phyloP scores from a whole-genome alignment of 768 basidiomycete species.

The Leucosporidium scottii region DNA sequence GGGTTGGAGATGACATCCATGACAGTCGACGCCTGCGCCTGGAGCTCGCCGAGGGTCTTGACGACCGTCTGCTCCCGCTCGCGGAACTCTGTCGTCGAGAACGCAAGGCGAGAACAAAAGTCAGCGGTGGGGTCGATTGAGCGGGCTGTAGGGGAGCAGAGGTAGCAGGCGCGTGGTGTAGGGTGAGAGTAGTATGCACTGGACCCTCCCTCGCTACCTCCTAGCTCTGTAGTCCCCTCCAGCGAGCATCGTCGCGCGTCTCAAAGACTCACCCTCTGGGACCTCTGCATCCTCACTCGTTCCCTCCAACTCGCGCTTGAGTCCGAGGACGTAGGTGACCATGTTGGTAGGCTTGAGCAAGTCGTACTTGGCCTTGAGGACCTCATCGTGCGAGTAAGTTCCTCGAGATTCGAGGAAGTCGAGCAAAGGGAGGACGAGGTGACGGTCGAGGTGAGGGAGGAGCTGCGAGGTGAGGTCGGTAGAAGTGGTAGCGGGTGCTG shows the following conservation, averaged over 20 bases:
- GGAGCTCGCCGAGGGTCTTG: slow-evolving; percentile 71
- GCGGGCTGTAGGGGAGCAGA: no score
- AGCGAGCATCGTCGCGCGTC: background rate
- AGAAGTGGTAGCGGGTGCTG: slow-evolving; percentile 54
- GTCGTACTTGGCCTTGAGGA: slow-evolving; percentile 90
- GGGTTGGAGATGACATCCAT: slow-evolving; percentile 94
- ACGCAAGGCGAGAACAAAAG: background rate
- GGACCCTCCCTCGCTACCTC: no score
- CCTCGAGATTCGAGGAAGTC: slow-evolving; percentile 72
- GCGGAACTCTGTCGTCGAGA: slow-evolving; percentile 60
- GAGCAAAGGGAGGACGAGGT: slow-evolving; percentile 86
- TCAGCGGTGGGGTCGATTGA: background rate
- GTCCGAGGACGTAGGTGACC: slow-evolving; percentile 81
- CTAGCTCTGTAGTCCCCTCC: background rate
- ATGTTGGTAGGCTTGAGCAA: slow-evolving; percentile 96
- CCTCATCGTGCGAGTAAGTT: slow-evolving; percentile 68
- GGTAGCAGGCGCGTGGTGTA: no score
- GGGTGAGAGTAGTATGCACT: no score
- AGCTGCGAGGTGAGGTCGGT: slow-evolving; percentile 85
- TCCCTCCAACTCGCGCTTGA: slow-evolving; percentile 66
- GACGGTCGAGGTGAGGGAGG: slow-evolving; percentile 86
- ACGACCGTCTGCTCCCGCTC: slow-evolving; percentile 74
- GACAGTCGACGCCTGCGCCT: slow-evolving; percentile 85
- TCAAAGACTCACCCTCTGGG: slow-evolving; percentile 54
- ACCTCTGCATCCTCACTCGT: slow-evolving; percentile 55